A percentile compares a stretch with the other conserved stretches of the same genome.
These are phyloP conservation scores for Jimgerdemannia flammicorona DNA, from an alignment of 192 early-diverging fungal species.

Conservation along the genomic window DNA sequence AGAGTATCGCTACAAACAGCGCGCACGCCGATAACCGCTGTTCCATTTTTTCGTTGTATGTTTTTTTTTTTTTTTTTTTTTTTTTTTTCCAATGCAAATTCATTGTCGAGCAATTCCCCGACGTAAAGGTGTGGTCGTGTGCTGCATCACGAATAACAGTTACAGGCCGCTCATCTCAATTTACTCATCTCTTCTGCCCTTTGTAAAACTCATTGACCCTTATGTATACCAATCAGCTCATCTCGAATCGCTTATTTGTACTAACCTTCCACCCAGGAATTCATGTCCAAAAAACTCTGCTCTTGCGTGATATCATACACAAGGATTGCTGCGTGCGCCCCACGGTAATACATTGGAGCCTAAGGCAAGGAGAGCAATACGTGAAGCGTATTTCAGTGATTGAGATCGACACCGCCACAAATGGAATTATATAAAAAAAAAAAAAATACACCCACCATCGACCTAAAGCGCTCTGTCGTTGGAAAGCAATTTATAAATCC, in stretches of 20 bases:
- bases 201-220: conserved; percentile 17
- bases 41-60: background rate
- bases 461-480: background rate
- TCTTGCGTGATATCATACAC: conserved; percentile 74
- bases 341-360: conserved; percentile 76
- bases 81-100: too few species aligned
- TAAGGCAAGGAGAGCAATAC: conserved; percentile 33
- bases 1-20: background rate
- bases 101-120: too few species aligned
- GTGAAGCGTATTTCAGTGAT: background rate
- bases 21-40: too few species aligned
- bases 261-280: conserved; percentile 59
- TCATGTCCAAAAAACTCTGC: conserved; percentile 64
- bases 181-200: background rate
- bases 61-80: background rate
- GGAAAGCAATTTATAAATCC: background rate
- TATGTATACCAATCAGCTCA: background rate
- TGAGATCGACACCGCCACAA: background rate
- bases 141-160: too few species aligned
- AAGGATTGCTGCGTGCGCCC: conserved; percentile 66
- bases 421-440: background rate
- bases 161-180: background rate
- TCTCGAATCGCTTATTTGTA: background rate
- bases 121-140: too few species aligned
- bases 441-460: background rate